phyloP scores from a whole-genome alignment of 257 asterid species.

The Scutellaria barbata region DNA sequence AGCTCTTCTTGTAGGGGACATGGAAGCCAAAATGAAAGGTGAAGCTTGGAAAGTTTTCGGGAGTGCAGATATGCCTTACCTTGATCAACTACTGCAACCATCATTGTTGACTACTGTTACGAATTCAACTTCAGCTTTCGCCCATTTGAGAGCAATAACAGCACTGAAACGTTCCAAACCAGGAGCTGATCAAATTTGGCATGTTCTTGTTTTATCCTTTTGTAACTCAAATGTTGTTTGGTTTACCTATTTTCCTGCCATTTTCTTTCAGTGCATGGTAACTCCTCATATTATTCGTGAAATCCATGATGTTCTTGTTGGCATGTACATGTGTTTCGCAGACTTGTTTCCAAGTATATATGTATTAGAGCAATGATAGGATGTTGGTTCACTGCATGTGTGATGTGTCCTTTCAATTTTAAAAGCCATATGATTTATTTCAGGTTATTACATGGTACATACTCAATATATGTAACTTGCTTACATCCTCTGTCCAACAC shows the following conservation, averaged over 20 bases:
- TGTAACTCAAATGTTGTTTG: constrained; percentile 30
- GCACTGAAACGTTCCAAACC: constrained; percentile 86
- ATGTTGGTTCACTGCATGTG: not conserved
- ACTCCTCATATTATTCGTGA: not conserved
- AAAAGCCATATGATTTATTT: not conserved
- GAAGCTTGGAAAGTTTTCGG: constrained; percentile 86
- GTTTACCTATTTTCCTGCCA: constrained; percentile 29
- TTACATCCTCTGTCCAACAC: not conserved
- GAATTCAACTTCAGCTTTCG: constrained; percentile 88
- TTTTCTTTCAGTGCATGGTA: constrained; percentile 21
- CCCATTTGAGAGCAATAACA: constrained; percentile 96
- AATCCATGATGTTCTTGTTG: constrained; percentile 20
- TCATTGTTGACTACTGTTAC: constrained; percentile 95
- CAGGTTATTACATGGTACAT: constrained; percentile 17
- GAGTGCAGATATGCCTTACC: constrained; percentile 90
- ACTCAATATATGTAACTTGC: not conserved
- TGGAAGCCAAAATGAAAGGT: constrained; percentile 97
- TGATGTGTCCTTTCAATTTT: not conserved
- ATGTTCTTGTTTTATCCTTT: constrained; percentile 42
- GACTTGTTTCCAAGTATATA: not conserved
- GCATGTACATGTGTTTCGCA: constrained; percentile 6
- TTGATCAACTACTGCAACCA: constrained; percentile 95
- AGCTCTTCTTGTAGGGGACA: constrained; percentile 96
- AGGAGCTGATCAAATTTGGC: constrained; percentile 84
- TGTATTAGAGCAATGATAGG: constrained; percentile 13